Base-by-base conservation (phyloP, 2,329 filamentous ascomycete species). In the Clarireedia hainanense region DNA sequence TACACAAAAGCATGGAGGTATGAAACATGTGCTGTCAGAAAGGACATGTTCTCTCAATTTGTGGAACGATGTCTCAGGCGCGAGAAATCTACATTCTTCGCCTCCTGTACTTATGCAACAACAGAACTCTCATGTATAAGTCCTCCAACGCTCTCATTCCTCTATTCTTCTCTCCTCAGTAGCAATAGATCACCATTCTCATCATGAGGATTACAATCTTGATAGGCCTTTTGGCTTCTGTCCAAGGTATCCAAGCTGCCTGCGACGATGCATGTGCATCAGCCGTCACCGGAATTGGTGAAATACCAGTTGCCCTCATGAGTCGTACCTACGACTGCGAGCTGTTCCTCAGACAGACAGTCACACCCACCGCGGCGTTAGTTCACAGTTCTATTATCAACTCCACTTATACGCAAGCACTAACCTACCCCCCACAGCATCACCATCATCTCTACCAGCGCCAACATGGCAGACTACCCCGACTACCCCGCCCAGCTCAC, bases 271-370 rank as follows among this genome's bases (percentile, higher is more conserved):
- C 39, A n/a, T 57, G 55, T 49, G 55, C 49, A 20, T 15, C 43
- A 7, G 55, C 50, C 3, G 26, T 57, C 30, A 57, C 55, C 37
- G 26, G 42, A 4, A 40, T 57, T 43, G 49, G 54, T 5, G 36
- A 52, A 20, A 52, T 57, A n/a, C 20, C 52, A 12, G 17, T 47
- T 2, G 39, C 50, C n/a, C 43, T 57, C 1, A 46, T 42, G 15
- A 53, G n/a, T 37, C 49, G 55, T 30, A 53, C 55, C 26, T n/a
- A 20, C 6, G 55, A 57, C 48, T 57, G 55, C 27, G 43, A 26
- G 9, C 10, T 26, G 1, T 52, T 47, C 9, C 14, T 57, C 6
- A 34, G 34, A 10, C 24, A 27, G 17, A 53, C 50, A 12, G n/a
- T 52, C 24, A 57, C 55, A 6, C 55, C 55, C 4, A 43, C 20